Evolutionary conservation across 2,329 filamentous ascomycete species (phyloP).

Genomic region (Penicillium occitanis): DNA sequence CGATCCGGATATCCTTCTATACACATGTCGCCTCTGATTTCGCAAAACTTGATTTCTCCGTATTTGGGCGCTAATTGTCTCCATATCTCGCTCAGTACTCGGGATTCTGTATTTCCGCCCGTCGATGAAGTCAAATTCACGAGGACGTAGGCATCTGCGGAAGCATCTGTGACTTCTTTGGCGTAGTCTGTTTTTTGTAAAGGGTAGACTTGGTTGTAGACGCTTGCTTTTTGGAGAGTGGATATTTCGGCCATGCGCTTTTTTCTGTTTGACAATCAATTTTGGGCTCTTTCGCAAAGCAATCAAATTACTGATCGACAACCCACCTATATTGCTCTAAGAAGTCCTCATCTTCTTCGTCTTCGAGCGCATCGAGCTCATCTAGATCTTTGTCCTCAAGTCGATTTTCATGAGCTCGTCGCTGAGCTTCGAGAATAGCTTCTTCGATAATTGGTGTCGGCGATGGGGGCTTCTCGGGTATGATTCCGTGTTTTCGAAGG

Average conservation of each 20-base stretch:
- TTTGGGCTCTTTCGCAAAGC: neutral
- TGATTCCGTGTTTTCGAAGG: constrained; percentile 90
- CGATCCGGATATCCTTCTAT: constrained; percentile 95
- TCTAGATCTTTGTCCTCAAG: constrained; percentile 93
- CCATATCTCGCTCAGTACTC: constrained; percentile 82
- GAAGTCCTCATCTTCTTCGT: constrained; percentile 92
- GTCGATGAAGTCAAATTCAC: constrained; percentile 79
- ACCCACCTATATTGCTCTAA: constrained; percentile 73
- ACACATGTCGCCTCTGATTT: constrained; percentile 87
- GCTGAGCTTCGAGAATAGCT: constrained; percentile 78
- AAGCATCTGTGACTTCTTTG: constrained; percentile 87
- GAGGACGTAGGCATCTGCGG: constrained; percentile 64
- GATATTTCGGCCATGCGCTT: constrained; percentile 83
- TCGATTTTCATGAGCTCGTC: constrained; percentile 85
- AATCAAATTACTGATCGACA: neutral
- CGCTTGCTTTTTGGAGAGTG: constrained; percentile 69
- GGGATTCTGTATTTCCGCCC: constrained; percentile 80
- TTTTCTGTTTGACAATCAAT: constrained; percentile 47
- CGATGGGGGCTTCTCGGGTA: constrained; percentile 95
- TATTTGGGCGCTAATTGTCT: constrained; percentile 78
- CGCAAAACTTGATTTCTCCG: constrained; percentile 95
- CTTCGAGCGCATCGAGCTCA: constrained; percentile 89
- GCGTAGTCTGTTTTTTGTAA: constrained; percentile 92
- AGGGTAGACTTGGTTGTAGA: constrained; percentile 89
- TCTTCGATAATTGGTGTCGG: constrained; percentile 96